Base-by-base conservation (phyloP, 768 basidiomycete species). In the Filobasidium floriforme region DNA sequence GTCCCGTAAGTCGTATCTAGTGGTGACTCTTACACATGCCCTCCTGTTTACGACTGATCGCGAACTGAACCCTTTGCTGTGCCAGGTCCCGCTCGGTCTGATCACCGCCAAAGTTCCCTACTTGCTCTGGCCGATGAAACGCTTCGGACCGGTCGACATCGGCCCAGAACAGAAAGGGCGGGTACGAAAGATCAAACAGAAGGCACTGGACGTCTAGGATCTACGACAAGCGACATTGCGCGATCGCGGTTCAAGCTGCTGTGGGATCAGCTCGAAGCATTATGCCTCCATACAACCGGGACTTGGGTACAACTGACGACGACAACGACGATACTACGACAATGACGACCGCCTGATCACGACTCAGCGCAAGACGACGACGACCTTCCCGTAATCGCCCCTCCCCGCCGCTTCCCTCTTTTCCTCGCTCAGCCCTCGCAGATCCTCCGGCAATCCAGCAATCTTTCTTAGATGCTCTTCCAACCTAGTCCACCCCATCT, bases 401-500 rank as follows among this genome's bases (percentile, higher is more conserved):
- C 67, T 28, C 41, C 41, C 41, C 9, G 29, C 62, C n/a, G 55
- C 43, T 37, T 62, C 54, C 41, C 44, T 43, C 49, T 61, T 62
- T 14, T 24, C 43, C 40, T 46, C 51, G 18, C 14, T 14, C 26
- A 61, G 19, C 51, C 52, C 49, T 4, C 59, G n/a, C 7, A 28
- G 26, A 46, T 57, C 32, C 26, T 62, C 61, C 77, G 88, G 87
- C 26, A 64, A 41, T 29, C 68, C 70, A 1, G 68, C 72, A 7
- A 72, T 67, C 24, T 55, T 60, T 18, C 61, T 72, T 49, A 78
- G 68, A 28, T 75, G 90, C 65, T 82, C 83, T 76, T 89, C 86
- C 62, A 98, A 80, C 59, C 87, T 79, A 12, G 86, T 86, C 92
- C 91, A 93, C 0, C 88, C 87, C 40, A 87, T 86, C 69, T 89